These are phyloP conservation scores for Teunomyces barrocoloradensis DNA, from an alignment of 805 yeast genomes.

Conservation along the genomic window DNA sequence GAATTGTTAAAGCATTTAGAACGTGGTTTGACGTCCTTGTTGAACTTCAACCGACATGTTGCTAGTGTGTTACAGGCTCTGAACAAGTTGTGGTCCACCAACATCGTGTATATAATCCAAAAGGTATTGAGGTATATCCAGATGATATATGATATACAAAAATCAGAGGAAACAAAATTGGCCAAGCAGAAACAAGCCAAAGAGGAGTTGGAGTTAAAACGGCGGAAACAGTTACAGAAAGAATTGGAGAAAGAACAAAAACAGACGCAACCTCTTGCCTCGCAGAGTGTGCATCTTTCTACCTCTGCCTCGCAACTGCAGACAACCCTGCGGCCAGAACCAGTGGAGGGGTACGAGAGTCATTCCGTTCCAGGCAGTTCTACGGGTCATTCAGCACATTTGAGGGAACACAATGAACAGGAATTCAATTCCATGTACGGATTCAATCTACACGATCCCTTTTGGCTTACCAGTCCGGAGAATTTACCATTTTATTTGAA, in stretches of 20 bases:
- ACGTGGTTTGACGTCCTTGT: constrained; percentile 18
- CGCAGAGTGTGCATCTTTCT: not conserved
- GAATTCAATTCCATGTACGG: constrained; percentile 39
- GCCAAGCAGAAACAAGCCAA: not conserved
- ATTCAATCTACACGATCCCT: constrained; percentile 46
- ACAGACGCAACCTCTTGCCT: not conserved
- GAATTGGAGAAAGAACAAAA: not conserved
- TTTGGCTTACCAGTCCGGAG: constrained; percentile 50
- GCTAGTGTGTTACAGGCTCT: constrained; percentile 15
- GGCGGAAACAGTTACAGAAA: not conserved
- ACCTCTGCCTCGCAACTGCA: not conserved
- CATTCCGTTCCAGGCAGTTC: not conserved
- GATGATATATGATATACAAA: constrained; percentile 20
- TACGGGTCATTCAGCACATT: not conserved
- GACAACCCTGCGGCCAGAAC: not conserved
- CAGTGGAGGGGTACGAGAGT: not conserved
- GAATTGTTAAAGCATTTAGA: constrained; percentile 25
- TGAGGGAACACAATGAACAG: constrained; percentile 1
- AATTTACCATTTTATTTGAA: constrained; percentile 37
- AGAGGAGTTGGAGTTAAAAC: not conserved
- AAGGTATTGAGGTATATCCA: constrained; percentile 29
- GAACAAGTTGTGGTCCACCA: constrained; percentile 34
- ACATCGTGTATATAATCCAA: constrained; percentile 29
- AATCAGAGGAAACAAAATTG: not conserved
- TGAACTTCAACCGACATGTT: constrained; percentile 23